A percentile compares a stretch with the other conserved stretches of the same genome.
Evolutionary conservation across 371 early-diverging fungal species (phyloP).

Genomic region (Rhizomucor pusillus): DNA sequence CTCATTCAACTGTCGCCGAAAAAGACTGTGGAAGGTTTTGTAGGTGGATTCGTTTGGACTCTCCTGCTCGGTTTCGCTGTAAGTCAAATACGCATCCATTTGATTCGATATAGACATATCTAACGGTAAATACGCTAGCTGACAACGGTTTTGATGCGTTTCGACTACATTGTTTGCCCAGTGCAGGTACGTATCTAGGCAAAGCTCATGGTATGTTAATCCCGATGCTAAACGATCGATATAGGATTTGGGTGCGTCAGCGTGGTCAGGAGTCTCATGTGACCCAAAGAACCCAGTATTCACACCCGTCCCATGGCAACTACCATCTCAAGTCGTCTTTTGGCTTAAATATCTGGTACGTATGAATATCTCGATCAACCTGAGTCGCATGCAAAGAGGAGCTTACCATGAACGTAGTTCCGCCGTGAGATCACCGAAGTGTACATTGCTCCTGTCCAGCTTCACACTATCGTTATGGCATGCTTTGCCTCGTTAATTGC

Average conservation of each 20-base stretch:
- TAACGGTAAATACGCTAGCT: conserved; percentile 1
- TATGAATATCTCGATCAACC: conserved; percentile 5
- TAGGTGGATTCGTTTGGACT: conserved; percentile 93
- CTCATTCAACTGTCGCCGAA: conserved; percentile 96
- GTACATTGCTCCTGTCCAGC: conserved; percentile 81
- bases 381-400: conserved; percentile 2
- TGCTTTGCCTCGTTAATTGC: conserved; percentile 97
- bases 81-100: conserved; percentile 9
- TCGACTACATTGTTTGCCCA: conserved; percentile 87
- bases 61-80: conserved; percentile 83
- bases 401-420: conserved; percentile 18
- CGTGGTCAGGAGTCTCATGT: conserved; percentile 47
- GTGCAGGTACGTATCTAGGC: conserved; percentile 45
- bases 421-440: conserved; percentile 31
- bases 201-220: conserved; percentile 20
- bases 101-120: not conserved
- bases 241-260: conserved; percentile 44
- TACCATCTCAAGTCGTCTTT: conserved; percentile 25
- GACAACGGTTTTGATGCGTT: conserved; percentile 54
- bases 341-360: conserved; percentile 30
- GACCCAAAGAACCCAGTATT: conserved; percentile 51
- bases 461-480: conserved; percentile 89
- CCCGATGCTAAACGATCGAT: conserved; percentile 24
- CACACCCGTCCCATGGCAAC: conserved; percentile 35
- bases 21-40: conserved; percentile 99